Evolutionary conservation across 2,329 filamentous ascomycete genomes (phyloP).

Genomic region (Botrytis medusae): DNA sequence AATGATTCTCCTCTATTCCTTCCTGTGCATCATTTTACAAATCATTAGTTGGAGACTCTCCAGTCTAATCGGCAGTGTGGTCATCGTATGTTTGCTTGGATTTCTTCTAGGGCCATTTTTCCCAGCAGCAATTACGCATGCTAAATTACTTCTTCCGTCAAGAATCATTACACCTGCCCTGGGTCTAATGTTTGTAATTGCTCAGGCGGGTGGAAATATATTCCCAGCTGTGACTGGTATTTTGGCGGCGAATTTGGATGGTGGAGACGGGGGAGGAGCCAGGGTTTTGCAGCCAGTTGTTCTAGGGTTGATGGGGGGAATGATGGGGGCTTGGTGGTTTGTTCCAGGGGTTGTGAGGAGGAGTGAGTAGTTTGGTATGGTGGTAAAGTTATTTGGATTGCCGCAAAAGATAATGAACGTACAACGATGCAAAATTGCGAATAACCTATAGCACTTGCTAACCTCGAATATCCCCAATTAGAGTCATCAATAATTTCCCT

Average conservation of each 20-base stretch:
- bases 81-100: not conserved
- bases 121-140: not conserved
- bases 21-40: conserved; percentile 54
- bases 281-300: not conserved
- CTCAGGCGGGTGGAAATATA: not conserved
- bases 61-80: conserved; percentile 49
- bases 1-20: conserved; percentile 56
- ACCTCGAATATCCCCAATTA: not conserved
- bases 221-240: not conserved
- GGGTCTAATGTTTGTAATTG: not conserved
- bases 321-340: not conserved
- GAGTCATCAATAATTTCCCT: not conserved
- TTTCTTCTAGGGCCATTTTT: not conserved
- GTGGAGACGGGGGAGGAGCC: not conserved
- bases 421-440: not conserved
- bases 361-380: not conserved
- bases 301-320: not conserved
- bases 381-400: not conserved
- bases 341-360: not conserved
- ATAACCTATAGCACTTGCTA: not conserved
- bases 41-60: conserved; percentile 59
- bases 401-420: not conserved
- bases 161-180: not conserved
- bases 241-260: not conserved
- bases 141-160: not conserved